A percentile compares a stretch with the other conserved stretches of the same genome.
These are phyloP conservation scores for Kitagawia praeruptora DNA, from an alignment of 129 eudicot species.

Conservation along the genomic window DNA sequence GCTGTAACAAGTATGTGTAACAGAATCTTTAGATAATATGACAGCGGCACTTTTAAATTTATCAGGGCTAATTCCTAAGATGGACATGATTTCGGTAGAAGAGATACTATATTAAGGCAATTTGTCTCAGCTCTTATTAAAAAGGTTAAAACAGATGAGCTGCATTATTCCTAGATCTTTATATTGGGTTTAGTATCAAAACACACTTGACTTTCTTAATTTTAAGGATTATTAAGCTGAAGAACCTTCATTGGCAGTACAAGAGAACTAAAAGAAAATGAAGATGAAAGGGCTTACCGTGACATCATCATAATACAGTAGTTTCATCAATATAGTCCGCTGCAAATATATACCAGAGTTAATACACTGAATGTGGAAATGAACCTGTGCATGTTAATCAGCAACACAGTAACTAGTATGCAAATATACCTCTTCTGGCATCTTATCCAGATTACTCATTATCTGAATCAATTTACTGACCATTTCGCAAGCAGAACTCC, in stretches of 20 bases:
- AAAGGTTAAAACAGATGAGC: background rate
- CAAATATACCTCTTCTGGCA: conserved; percentile 87
- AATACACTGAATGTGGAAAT: background rate
- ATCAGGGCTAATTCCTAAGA: background rate
- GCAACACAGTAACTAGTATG: background rate
- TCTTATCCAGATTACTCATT: conserved; percentile 98
- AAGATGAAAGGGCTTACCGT: conserved; percentile 55
- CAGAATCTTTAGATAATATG: background rate
- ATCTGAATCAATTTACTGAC: conserved; percentile 81
- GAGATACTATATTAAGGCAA: background rate
- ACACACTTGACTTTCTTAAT: background rate
- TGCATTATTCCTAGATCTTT: background rate
- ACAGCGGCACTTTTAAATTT: background rate
- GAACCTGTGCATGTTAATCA: conserved; percentile 5
- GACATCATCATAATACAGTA: conserved; percentile 84
- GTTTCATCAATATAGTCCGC: conserved; percentile 99
- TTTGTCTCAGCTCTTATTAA: background rate
- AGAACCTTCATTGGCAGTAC: background rate
- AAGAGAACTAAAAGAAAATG: background rate
- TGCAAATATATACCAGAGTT: conserved; percentile 27
- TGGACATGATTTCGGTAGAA: background rate
- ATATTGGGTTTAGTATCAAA: background rate
- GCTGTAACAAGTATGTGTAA: conserved; percentile 45
- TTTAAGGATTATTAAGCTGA: background rate
- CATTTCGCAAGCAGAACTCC: conserved; percentile 98